These are phyloP conservation scores for Malus sieversii DNA, from an alignment of 306 rosid genomes.

Conservation along the genomic window DNA sequence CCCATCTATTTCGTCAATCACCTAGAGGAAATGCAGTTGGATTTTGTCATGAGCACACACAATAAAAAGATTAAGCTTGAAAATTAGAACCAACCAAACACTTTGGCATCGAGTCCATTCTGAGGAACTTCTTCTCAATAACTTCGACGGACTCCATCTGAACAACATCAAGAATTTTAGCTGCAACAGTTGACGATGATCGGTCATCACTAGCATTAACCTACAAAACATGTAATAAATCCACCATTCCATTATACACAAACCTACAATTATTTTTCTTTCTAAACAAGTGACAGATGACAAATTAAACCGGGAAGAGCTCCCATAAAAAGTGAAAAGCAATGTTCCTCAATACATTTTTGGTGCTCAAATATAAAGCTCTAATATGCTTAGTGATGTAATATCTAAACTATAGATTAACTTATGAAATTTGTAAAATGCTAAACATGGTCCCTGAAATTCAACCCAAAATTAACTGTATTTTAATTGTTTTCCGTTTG, in stretches of 20 bases:
- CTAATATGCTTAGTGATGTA: not conserved
- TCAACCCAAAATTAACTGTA: no score
- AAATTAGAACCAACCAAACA: slow-evolving; percentile 61
- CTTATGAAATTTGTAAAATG: no score
- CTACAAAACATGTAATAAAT: slow-evolving; percentile 34
- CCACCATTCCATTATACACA: not conserved
- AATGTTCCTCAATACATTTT: not conserved
- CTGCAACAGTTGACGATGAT: slow-evolving; percentile 67
- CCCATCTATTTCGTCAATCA: slow-evolving; percentile 96
- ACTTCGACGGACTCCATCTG: slow-evolving; percentile 74
- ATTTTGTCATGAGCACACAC: not conserved
- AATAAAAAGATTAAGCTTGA: not conserved
- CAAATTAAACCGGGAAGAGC: not conserved
- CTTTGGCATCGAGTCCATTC: slow-evolving; percentile 62
- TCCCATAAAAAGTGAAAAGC: not conserved
- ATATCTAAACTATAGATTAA: not conserved
- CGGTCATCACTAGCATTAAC: slow-evolving; percentile 98
- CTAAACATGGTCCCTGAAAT: no score
- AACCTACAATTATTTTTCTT: not conserved
- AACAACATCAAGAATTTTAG: slow-evolving; percentile 80
- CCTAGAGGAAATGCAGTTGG: slow-evolving; percentile 33
- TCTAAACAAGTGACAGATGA: not conserved
- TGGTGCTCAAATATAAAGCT: not conserved
- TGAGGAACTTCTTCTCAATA: slow-evolving; percentile 43
- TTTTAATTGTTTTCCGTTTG: no score